These are phyloP conservation scores for Pichia exigua DNA, from an alignment of 805 yeast species.

Conservation along the genomic window DNA sequence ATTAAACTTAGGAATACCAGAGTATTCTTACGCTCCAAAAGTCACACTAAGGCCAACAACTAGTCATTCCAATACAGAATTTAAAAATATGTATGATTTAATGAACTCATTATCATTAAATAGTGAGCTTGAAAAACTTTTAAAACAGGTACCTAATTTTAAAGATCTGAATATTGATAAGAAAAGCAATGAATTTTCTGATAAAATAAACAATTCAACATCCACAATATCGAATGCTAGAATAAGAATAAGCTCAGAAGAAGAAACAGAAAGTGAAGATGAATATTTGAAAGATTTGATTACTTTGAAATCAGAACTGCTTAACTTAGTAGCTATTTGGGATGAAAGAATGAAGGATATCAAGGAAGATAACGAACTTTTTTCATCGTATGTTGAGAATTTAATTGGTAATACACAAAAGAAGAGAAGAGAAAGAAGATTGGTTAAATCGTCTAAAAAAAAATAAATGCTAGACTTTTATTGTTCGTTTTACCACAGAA, in stretches of 20 bases:
- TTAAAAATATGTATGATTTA: constrained; percentile 12
- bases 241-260: constrained; percentile 2
- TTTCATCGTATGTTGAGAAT: constrained; percentile 83
- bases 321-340: constrained; percentile 37
- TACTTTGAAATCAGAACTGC: constrained; percentile 31
- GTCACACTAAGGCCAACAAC: not conserved
- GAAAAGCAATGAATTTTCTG: constrained; percentile 22
- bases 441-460: not conserved
- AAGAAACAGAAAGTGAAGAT: constrained; percentile 25
- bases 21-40: constrained; percentile 49
- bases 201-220: constrained; percentile 19
- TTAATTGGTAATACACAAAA: constrained; percentile 87
- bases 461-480: too few relatives aligned
- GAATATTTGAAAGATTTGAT: constrained; percentile 32
- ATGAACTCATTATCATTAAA: not conserved
- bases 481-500: not conserved
- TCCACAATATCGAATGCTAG: constrained; percentile 7
- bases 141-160: constrained; percentile 28
- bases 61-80: constrained; percentile 11
- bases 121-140: constrained; percentile 2
- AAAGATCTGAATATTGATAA: constrained; percentile 11
- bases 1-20: constrained; percentile 62
- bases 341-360: constrained; percentile 40
- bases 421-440: constrained; percentile 39
- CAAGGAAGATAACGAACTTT: constrained; percentile 60